Evolutionary conservation across 1,284 basidiomycete genomes (phyloP).

Genomic region (Ustilago esculenta): DNA sequence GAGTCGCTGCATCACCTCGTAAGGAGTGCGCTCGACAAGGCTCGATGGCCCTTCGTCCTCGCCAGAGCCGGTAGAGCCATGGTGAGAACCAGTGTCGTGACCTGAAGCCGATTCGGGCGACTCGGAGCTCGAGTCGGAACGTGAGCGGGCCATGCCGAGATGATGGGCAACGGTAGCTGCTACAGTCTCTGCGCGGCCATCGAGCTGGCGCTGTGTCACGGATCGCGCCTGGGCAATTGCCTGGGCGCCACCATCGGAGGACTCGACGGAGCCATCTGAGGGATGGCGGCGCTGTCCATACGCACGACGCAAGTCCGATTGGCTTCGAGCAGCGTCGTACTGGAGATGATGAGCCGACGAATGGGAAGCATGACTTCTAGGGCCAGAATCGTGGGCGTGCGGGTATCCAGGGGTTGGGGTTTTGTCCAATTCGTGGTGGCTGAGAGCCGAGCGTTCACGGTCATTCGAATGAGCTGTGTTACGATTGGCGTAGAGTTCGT

Average conservation of each 20-base stretch:
- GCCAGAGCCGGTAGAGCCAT: slow-evolving; percentile 73
- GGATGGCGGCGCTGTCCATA: slow-evolving; percentile 35
- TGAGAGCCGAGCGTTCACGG: not conserved
- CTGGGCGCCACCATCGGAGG: slow-evolving; percentile 27
- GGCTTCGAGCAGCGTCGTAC: slow-evolving; percentile 16
- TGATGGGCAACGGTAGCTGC: slow-evolving; percentile 28
- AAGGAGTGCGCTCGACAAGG: slow-evolving; percentile 76
- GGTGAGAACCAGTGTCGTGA: slow-evolving; percentile 71
- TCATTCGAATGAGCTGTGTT: not conserved
- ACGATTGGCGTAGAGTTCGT: slow-evolving; percentile 49
- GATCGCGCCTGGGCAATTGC: slow-evolving; percentile 40
- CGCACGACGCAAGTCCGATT: slow-evolving; percentile 25
- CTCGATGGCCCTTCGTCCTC: slow-evolving; percentile 71
- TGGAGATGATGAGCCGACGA: slow-evolving; percentile 21
- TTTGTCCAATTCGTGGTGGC: slow-evolving; percentile 48
- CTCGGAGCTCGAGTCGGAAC: slow-evolving; percentile 45
- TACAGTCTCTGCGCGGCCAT: slow-evolving; percentile 18
- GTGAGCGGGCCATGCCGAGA: slow-evolving; percentile 32
- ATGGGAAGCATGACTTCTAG: slow-evolving; percentile 13
- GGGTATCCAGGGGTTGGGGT: slow-evolving; percentile 56
- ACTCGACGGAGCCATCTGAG: slow-evolving; percentile 39
- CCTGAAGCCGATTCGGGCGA: slow-evolving; percentile 48
- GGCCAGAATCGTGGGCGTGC: slow-evolving; percentile 18
- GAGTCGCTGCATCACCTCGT: slow-evolving; percentile 68
- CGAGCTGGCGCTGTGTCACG: slow-evolving; percentile 36